These are phyloP conservation scores for Fusarium sp. DNA, from an alignment of 2,329 filamentous ascomycete species.

Conservation along the genomic window DNA sequence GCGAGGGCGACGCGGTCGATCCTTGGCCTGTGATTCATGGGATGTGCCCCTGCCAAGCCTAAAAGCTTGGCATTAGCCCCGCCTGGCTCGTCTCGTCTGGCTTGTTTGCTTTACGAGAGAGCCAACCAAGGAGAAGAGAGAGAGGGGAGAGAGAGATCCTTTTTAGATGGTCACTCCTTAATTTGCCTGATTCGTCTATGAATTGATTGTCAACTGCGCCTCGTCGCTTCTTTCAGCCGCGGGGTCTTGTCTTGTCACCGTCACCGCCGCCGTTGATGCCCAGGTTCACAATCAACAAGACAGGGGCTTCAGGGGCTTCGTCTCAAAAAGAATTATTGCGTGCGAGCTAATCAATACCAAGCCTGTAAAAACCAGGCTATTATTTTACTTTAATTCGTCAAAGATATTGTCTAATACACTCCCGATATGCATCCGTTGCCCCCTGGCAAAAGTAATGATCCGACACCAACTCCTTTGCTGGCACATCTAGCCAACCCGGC, in stretches of 20 bases:
- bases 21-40: neutral
- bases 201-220: neutral
- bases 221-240: neutral
- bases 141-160: neutral
- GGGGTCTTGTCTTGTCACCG: neutral
- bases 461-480: slow-evolving; percentile 34
- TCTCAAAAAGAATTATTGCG: neutral
- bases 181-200: neutral
- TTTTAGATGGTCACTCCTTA: neutral
- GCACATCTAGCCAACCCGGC: slow-evolving; percentile 38
- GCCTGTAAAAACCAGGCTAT: neutral
- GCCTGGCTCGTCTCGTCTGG: neutral
- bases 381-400: slow-evolving; percentile 26
- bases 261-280: neutral
- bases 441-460: slow-evolving; percentile 39
- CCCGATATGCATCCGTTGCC: slow-evolving; percentile 21
- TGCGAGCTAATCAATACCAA: neutral
- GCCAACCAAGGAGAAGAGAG: neutral
- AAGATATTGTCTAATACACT: slow-evolving; percentile 28
- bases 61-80: neutral
- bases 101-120: neutral
- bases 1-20: neutral
- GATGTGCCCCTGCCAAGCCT: neutral
- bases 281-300: neutral
- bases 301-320: neutral